These are phyloP conservation scores for Candida pseudofarinosa DNA, from an alignment of 805 yeast species.

Conservation along the genomic window DNA sequence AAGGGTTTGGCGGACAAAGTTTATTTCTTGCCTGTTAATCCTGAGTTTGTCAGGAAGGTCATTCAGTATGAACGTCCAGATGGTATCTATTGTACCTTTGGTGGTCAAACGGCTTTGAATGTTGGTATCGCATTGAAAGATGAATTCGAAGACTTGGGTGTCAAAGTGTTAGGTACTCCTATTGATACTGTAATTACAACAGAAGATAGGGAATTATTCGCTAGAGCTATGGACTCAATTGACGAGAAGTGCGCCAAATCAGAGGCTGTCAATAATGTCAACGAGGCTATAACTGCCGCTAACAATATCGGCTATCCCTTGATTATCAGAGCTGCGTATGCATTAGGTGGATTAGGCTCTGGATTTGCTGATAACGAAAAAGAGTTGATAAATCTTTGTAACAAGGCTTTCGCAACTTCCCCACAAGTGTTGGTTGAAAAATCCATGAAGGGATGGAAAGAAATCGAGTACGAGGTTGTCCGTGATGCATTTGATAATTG, in stretches of 20 bases:
- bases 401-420: constrained; percentile 88
- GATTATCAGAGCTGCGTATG: constrained; percentile 95
- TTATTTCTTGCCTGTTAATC: constrained; percentile 94
- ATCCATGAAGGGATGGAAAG: constrained; percentile 99
- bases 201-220: constrained; percentile 95
- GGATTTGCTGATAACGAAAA: constrained; percentile 91
- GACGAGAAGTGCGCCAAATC: constrained; percentile 94
- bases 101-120: constrained; percentile 97
- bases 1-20: constrained; percentile 98
- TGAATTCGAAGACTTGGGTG: constrained; percentile 88
- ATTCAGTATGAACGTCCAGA: constrained; percentile 94
- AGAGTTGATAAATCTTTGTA: constrained; percentile 79
- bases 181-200: constrained; percentile 95
- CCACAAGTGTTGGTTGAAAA: constrained; percentile 95
- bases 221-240: constrained; percentile 91
- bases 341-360: constrained; percentile 96
- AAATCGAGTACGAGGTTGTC: constrained; percentile 97
- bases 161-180: constrained; percentile 93
- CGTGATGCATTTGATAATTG: constrained; percentile 97
- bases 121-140: constrained; percentile 96
- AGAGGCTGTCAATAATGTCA: constrained; percentile 72
- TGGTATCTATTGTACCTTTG: constrained; percentile 94
- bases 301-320: constrained; percentile 89
- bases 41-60: constrained; percentile 94
- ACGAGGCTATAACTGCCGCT: constrained; percentile 83